phyloP scores from a whole-genome alignment of 2,329 filamentous ascomycete genomes.

The Exophiala lecanii-corni region DNA sequence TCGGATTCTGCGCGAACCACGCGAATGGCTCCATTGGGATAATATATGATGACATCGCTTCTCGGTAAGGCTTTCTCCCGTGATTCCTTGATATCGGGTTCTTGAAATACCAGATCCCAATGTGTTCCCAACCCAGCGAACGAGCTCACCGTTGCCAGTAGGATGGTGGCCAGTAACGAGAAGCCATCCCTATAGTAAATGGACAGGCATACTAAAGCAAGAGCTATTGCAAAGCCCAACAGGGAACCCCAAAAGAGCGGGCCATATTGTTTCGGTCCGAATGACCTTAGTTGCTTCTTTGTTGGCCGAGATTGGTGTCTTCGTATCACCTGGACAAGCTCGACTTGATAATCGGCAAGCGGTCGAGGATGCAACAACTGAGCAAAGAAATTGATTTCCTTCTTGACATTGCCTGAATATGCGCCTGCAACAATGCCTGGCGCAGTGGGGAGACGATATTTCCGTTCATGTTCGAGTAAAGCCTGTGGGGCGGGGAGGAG shows the following conservation, averaged over 20 bases:
- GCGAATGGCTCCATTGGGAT: slow-evolving; percentile 57
- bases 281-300: slow-evolving; percentile 8
- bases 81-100: slow-evolving; percentile 37
- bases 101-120: slow-evolving; percentile 55
- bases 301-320: no score
- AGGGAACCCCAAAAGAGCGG: slow-evolving; percentile 13
- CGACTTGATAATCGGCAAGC: slow-evolving; percentile 36
- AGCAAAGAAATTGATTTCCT: slow-evolving; percentile 58
- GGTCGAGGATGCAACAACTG: slow-evolving; percentile 52
- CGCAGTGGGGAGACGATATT: slow-evolving; percentile 52
- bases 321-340: slow-evolving; percentile 37
- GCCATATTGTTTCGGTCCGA: slow-evolving; percentile 14
- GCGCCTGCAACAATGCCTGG: slow-evolving; percentile 56
- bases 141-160: slow-evolving; percentile 51
- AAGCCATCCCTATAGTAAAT: slow-evolving; percentile 51
- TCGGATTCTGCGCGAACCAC: slow-evolving; percentile 56
- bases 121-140: slow-evolving; percentile 54
- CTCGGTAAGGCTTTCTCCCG: slow-evolving; percentile 39
- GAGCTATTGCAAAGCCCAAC: slow-evolving; percentile 49
- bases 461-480: slow-evolving; percentile 54
- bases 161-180: slow-evolving; percentile 48
- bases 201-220: slow-evolving; percentile 51
- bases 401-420: slow-evolving; percentile 51
- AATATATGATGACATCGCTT: slow-evolving; percentile 59
- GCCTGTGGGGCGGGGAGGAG: slow-evolving; percentile 60